Conservation (phyloP, 2,329 filamentous ascomycete genomes). For the Dothideomycetes sp. region DNA sequence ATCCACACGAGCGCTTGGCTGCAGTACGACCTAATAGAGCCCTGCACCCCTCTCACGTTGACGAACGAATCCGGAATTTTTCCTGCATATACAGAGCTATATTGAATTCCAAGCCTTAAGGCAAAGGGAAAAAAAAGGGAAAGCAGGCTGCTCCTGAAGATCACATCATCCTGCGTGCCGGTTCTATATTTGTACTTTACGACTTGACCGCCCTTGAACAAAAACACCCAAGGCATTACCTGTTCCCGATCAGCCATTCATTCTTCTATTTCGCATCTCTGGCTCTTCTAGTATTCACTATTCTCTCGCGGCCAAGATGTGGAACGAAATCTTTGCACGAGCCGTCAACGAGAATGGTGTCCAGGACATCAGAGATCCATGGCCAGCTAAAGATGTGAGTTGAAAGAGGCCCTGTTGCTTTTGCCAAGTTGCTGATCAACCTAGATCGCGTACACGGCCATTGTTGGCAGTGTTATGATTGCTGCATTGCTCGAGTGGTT, state of each 20-base stretch:
- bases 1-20: conserved; percentile 6
- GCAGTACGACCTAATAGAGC: conserved; percentile 6
- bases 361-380: conserved; percentile 27
- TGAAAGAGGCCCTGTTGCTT: not conserved
- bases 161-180: too few relatives aligned
- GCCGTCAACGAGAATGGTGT: conserved; percentile 4
- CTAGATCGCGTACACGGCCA: conserved; percentile 75
- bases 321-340: not conserved
- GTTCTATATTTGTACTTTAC: not conserved
- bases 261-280: not conserved
- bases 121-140: too few relatives aligned
- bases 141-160: conserved; percentile 2
- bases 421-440: conserved; percentile 6
- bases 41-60: conserved; percentile 2
- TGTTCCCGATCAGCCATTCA: not conserved
- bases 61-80: not conserved
- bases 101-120: too few relatives aligned
- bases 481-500: conserved; percentile 88
- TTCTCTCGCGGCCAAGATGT: not conserved
- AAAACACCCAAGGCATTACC: too few relatives aligned
- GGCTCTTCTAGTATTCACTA: not conserved
- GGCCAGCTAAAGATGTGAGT: conserved; percentile 34
- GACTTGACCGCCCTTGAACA: conserved; percentile 6
- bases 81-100: too few relatives aligned
- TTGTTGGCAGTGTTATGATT: conserved; percentile 73